Percentiles rank a stretch among this genome's conserved stretches.
Evolutionary conservation across 73 alveolate species (phyloP).

Genomic region (Effrenium voratum): DNA sequence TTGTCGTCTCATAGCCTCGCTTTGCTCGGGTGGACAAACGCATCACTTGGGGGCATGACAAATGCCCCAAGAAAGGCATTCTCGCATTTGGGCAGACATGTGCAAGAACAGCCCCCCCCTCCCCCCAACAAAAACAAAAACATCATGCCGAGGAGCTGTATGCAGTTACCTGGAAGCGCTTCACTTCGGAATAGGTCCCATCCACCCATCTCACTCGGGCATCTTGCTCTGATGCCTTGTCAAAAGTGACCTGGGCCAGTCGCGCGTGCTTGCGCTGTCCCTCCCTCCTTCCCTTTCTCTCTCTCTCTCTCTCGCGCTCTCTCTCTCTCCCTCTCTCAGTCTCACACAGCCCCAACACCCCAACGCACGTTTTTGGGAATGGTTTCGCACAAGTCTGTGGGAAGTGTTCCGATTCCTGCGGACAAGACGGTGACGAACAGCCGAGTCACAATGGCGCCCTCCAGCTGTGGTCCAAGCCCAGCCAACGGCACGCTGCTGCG

Average conservation of each 20-base stretch:
- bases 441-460: constrained; percentile 65
- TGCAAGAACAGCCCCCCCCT: neutral
- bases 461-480: constrained; percentile 49
- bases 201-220: constrained; percentile 46
- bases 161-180: constrained; percentile 75
- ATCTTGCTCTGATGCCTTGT: neutral
- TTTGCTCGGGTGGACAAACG: neutral
- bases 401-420: too few relatives aligned
- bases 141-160: too few relatives aligned
- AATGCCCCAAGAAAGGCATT: neutral
- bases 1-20: constrained; percentile 64
- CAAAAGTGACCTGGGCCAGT: constrained; percentile 36
- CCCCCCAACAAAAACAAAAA: neutral
- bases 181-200: constrained; percentile 72
- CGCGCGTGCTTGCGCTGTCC: too few relatives aligned
- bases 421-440: too few relatives aligned
- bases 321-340: too few relatives aligned
- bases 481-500: constrained; percentile 91
- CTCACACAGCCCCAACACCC: too few relatives aligned
- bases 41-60: too few relatives aligned
- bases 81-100: neutral
- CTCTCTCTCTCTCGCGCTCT: too few relatives aligned
- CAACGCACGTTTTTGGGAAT: too few relatives aligned
- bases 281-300: too few relatives aligned
- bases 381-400: too few relatives aligned